phyloP scores from a whole-genome alignment of 176 grass and related monocot species.

The Pharus latifolius region DNA sequence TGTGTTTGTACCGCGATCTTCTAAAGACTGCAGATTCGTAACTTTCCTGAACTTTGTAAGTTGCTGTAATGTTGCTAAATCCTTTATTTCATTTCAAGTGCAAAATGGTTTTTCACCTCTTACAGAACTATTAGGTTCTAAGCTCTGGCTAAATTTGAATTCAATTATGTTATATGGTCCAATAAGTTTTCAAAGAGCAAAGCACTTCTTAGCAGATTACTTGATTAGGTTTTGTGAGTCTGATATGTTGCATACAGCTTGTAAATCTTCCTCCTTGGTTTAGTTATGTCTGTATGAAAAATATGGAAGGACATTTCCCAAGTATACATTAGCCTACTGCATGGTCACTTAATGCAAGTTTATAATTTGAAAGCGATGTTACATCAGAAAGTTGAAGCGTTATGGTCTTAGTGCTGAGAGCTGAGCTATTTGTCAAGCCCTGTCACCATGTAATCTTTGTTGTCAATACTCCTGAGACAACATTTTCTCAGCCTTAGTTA shows the following conservation, averaged over 20 bases:
- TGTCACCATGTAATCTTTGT: not conserved
- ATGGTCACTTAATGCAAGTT: not conserved
- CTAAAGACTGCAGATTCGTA: conserved; percentile 73
- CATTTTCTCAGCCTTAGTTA: not conserved
- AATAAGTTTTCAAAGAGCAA: not conserved
- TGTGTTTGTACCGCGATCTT: conserved; percentile 57
- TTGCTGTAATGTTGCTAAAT: conserved; percentile 9
- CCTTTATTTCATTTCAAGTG: conserved; percentile 2
- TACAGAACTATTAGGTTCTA: not conserved
- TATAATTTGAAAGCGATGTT: not conserved
- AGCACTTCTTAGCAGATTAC: not conserved
- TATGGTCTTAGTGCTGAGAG: not conserved
- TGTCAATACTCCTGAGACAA: not conserved
- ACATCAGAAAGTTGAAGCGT: not conserved
- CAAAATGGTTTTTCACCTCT: not conserved
- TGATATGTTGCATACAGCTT: no score
- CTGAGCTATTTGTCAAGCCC: not conserved
- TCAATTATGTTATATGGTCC: not conserved
- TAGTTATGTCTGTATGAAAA: no score
- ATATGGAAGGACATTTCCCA: no score
- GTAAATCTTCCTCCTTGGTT: no score
- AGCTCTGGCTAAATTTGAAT: no score
- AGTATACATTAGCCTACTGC: no score
- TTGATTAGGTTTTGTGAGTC: not conserved
- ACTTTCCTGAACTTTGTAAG: conserved; percentile 91